Base-by-base conservation (phyloP, 768 basidiomycete genomes). In the Daedaleopsis sinensis region DNA sequence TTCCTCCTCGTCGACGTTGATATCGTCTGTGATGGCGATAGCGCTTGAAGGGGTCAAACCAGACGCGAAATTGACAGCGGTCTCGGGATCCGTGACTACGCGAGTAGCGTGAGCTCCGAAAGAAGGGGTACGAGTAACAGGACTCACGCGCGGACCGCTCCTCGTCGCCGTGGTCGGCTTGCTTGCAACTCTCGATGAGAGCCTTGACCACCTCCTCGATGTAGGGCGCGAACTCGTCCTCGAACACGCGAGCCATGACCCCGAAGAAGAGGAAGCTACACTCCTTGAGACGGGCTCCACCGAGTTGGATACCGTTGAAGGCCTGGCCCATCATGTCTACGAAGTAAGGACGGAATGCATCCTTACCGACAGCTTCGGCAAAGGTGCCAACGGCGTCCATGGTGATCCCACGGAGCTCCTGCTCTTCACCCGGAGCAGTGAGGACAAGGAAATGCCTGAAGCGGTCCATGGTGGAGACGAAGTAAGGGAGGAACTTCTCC, bases 361-460 rank as follows among this genome's bases (percentile, higher is more conserved):
- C 96, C 71, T 88, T 86, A 65, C 97, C 96, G 61, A 98, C 93
- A 9, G 96, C 94, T 77, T 98, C 96, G 15, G 97, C 93, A 68
- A 99, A 94, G 0, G 97, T 98, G 55, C 97, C 97, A 61, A 98
- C 89, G n/a, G 97, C 94, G 76, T 98, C 97, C 87, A 97, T 97
- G 12, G 96, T 90, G 71, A 98, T 96, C 39, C 97, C 96, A 59
- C 96, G 93, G 42, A 99, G 85, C 68, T 98, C 96, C 47, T 83
- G 86, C 77, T 97, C 94, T 72, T 97, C 96, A 49, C 93, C 95
- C 67, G 96, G 92, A 32, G 85, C 89, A 21, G 83, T 86, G 32
- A 98, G 86, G 37, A 85, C 78, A 53, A 98, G 84, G 87, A 96
- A 97, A 70, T 91, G 90, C 64, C 92, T 85, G 66, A 99, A 85